Evolutionary conservation across 2,329 filamentous ascomycete genomes (phyloP).

Genomic region (Fulvia fulva): DNA sequence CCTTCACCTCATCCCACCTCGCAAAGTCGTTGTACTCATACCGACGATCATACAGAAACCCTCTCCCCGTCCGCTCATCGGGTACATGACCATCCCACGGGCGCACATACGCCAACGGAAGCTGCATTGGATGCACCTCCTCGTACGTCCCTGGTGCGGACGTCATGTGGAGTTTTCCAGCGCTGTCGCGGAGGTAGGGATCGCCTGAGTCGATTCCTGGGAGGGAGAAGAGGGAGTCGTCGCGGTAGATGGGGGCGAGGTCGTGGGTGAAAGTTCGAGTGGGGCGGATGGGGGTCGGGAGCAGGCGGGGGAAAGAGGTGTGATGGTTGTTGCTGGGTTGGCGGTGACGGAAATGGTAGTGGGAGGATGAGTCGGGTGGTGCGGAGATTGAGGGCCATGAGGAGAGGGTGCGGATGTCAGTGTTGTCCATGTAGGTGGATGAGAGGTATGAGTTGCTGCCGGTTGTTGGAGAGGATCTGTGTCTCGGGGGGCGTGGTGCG

Average conservation of each 20-base stretch:
- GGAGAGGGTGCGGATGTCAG: background rate
- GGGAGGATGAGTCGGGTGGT: background rate
- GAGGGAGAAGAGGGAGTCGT: background rate
- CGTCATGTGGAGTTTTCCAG: background rate
- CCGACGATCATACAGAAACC: background rate
- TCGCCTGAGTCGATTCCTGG: background rate
- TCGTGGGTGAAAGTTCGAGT: background rate
- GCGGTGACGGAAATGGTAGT: background rate
- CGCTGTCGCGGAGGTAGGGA: background rate
- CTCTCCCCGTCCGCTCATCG: too few relatives aligned
- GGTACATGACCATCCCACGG: too few relatives aligned
- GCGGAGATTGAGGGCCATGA: background rate
- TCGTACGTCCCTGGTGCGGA: background rate
- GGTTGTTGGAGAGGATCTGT: background rate
- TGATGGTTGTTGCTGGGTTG: background rate
- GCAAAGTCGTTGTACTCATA: background rate
- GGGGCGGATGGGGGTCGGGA: background rate
- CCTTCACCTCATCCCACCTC: background rate
- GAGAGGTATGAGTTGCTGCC: slow-evolving; percentile 1
- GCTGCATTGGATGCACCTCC: background rate
- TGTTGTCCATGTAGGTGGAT: background rate
- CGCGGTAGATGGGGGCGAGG: background rate
- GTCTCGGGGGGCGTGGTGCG: background rate
- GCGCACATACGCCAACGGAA: background rate
- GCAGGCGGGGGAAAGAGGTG: background rate